These are phyloP conservation scores for Fusarium sp. DNA, from an alignment of 2,329 filamentous ascomycete genomes.

Conservation along the genomic window DNA sequence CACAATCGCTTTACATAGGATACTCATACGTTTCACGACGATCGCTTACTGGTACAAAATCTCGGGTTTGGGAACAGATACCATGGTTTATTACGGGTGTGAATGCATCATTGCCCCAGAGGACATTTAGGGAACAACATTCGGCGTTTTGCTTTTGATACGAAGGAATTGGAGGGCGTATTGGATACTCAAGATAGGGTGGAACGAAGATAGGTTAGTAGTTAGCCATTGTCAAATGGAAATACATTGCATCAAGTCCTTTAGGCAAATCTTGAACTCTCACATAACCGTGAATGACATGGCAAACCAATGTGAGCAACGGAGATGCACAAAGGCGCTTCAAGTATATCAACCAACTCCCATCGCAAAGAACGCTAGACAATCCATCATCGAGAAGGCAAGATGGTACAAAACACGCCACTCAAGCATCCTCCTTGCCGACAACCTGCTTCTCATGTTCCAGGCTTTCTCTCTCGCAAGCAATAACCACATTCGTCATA, in stretches of 20 bases:
- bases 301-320: neutral
- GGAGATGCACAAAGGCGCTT: neutral
- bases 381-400: neutral
- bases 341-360: neutral
- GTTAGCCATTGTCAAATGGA: slow-evolving; percentile 7
- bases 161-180: neutral
- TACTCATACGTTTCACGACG: slow-evolving; percentile 33
- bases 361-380: neutral
- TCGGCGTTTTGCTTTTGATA: slow-evolving; percentile 23
- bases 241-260: neutral
- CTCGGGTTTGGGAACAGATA: slow-evolving; percentile 35
- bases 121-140: slow-evolving; percentile 6
- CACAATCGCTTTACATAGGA: slow-evolving; percentile 35
- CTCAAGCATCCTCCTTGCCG: slow-evolving; percentile 4
- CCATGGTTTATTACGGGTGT: slow-evolving; percentile 28
- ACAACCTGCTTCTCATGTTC: slow-evolving; percentile 12
- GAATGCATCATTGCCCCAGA: slow-evolving; percentile 11
- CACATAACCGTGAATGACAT: neutral
- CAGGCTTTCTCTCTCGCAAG: slow-evolving; percentile 6
- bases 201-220: neutral
- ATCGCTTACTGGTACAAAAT: slow-evolving; percentile 27
- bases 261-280: neutral
- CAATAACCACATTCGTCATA: neutral
- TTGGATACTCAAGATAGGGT: neutral
- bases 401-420: neutral